These are phyloP conservation scores for Rhodotorula paludigena DNA, from an alignment of 768 basidiomycete genomes.

Conservation along the genomic window DNA sequence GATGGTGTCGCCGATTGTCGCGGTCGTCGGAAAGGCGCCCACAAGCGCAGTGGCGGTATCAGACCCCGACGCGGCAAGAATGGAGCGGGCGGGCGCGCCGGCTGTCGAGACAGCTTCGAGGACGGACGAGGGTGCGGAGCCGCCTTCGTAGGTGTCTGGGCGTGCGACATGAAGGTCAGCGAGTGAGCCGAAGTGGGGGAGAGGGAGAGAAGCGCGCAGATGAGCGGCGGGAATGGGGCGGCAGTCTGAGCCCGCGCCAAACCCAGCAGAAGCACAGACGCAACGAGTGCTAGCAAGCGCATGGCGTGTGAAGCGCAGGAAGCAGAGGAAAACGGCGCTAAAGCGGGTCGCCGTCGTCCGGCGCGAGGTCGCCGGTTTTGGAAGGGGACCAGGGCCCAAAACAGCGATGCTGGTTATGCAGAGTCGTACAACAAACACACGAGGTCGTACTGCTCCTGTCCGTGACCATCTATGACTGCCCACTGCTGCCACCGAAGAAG, in stretches of 20 bases:
- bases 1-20: conserved; percentile 13
- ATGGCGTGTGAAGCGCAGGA: background rate
- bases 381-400: background rate
- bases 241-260: background rate
- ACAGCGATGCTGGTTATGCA: background rate
- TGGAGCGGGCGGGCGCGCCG: conserved; percentile 4
- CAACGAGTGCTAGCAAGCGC: too few species aligned
- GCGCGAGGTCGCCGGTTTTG: background rate
- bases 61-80: background rate
- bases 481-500: conserved; percentile 14
- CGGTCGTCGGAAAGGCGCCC: conserved; percentile 20
- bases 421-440: background rate
- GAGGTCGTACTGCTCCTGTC: too few species aligned
- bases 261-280: background rate
- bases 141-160: conserved; percentile 17
- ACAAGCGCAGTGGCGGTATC: conserved; percentile 24
- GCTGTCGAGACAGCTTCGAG: conserved; percentile 23
- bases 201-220: background rate
- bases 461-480: background rate
- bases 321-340: background rate
- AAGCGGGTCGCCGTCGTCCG: background rate
- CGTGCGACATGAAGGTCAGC: background rate
- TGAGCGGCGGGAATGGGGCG: background rate
- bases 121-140: conserved; percentile 17
- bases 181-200: background rate